Percentiles rank a stretch among this genome's conserved stretches.
phyloP scores from a whole-genome alignment of 768 basidiomycete genomes.

The Hygrocybe coccinea region DNA sequence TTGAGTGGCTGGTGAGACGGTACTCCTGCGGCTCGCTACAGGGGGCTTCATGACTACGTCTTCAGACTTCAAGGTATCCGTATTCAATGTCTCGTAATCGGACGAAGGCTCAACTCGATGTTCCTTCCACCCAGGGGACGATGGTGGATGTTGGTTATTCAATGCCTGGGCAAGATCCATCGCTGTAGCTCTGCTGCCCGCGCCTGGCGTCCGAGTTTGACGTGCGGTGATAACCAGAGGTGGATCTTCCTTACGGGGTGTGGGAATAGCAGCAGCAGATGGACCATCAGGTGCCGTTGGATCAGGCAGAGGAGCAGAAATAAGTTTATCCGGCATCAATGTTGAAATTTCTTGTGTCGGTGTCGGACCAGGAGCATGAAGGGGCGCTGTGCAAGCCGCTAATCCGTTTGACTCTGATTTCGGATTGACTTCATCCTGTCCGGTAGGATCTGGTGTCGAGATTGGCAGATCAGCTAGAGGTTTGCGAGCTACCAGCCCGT shows the following conservation, averaged over 20 bases:
- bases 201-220: slow-evolving; percentile 58
- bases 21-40: slow-evolving; percentile 15
- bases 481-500: not conserved
- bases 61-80: slow-evolving; percentile 11
- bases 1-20: slow-evolving; percentile 26
- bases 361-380: not conserved
- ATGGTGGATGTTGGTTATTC: slow-evolving; percentile 23
- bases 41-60: slow-evolving; percentile 8
- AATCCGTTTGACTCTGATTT: not conserved
- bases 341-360: not conserved
- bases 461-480: not conserved
- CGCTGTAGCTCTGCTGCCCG: slow-evolving; percentile 63
- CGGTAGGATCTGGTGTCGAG: not conserved
- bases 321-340: not conserved
- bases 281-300: not conserved
- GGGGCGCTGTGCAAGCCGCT: not conserved
- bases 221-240: slow-evolving; percentile 34
- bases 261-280: slow-evolving; percentile 4
- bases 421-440: not conserved
- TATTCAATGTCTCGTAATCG: not conserved
- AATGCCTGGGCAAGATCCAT: slow-evolving; percentile 76
- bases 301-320: not conserved
- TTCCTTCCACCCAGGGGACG: not conserved
- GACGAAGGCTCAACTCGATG: not conserved
- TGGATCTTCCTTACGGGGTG: slow-evolving; percentile 19